phyloP scores from a whole-genome alignment of 2,329 filamentous ascomycete genomes.

The Aspergillus neoniger region DNA sequence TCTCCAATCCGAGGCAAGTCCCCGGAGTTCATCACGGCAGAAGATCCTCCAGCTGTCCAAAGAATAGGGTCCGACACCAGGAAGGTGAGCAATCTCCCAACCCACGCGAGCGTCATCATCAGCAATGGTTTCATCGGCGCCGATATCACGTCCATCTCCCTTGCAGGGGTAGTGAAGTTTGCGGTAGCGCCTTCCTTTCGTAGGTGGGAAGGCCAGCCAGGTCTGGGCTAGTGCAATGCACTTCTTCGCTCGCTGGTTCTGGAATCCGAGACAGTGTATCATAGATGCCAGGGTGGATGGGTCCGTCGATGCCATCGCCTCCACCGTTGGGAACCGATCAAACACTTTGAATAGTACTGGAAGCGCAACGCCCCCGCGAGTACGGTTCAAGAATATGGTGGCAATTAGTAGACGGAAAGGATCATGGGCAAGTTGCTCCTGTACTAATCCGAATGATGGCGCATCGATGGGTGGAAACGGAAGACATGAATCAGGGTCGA shows the following conservation, averaged over 20 bases:
- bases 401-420: slow-evolving; percentile 81
- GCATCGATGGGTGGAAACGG: slow-evolving; percentile 68
- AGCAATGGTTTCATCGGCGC: slow-evolving; percentile 49
- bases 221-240: slow-evolving; percentile 70
- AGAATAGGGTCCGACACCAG: slow-evolving; percentile 74
- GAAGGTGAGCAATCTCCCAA: slow-evolving; percentile 86
- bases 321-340: slow-evolving; percentile 66
- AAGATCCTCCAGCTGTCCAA: slow-evolving; percentile 93
- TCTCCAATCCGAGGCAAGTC: slow-evolving; percentile 66
- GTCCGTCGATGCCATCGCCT: slow-evolving; percentile 61
- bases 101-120: slow-evolving; percentile 55
- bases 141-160: slow-evolving; percentile 53
- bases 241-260: slow-evolving; percentile 65
- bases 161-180: slow-evolving; percentile 58
- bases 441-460: slow-evolving; percentile 73
- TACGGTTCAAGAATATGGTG: slow-evolving; percentile 82
- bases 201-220: slow-evolving; percentile 68
- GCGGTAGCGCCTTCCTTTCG: slow-evolving; percentile 57
- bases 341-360: slow-evolving; percentile 73
- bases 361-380: slow-evolving; percentile 70
- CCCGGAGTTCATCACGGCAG: slow-evolving; percentile 76
- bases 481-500: slow-evolving; percentile 47
- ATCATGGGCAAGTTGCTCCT: slow-evolving; percentile 73
- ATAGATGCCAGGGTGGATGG: slow-evolving; percentile 59
- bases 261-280: slow-evolving; percentile 72